phyloP scores from a whole-genome alignment of 1,284 basidiomycete genomes.

The Apiotrichum sp. region DNA sequence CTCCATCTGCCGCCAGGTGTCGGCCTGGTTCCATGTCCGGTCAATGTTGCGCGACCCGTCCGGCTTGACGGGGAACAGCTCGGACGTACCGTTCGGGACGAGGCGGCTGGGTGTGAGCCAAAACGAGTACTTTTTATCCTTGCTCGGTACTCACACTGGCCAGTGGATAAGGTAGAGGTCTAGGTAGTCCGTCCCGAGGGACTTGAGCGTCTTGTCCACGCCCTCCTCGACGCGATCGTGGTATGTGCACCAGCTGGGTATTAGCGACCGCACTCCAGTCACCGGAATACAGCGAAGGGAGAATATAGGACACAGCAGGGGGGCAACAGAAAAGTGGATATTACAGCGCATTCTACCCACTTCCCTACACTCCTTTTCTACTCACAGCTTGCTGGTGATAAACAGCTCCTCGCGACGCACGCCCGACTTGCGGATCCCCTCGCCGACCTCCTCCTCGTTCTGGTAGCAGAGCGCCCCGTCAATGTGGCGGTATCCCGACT shows the following conservation, averaged over 20 bases:
- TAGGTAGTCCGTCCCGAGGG: slow-evolving; percentile 69
- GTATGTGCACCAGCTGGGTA: slow-evolving; percentile 57
- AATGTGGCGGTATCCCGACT: slow-evolving; percentile 68
- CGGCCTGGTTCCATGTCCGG: slow-evolving; percentile 48
- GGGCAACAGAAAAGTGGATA: too few relatives aligned
- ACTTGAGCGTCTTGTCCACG: slow-evolving; percentile 66
- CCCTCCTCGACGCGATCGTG: slow-evolving; percentile 57
- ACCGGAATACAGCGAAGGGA: too few relatives aligned
- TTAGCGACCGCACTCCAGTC: not conserved
- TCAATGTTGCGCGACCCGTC: slow-evolving; percentile 44
- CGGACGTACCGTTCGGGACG: slow-evolving; percentile 32
- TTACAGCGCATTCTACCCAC: too few relatives aligned
- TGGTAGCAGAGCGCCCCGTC: slow-evolving; percentile 65
- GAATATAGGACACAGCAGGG: too few relatives aligned
- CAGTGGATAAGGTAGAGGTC: slow-evolving; percentile 67
- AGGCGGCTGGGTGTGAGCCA: slow-evolving; percentile 13
- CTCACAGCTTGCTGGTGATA: slow-evolving; percentile 53
- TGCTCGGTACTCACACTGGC: slow-evolving; percentile 18
- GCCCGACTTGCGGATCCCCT: slow-evolving; percentile 70
- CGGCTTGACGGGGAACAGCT: slow-evolving; percentile 38
- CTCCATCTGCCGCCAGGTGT: slow-evolving; percentile 62
- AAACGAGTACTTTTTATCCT: not conserved
- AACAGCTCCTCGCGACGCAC: slow-evolving; percentile 74
- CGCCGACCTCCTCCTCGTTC: slow-evolving; percentile 78
- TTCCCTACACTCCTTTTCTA: not conserved